Evolutionary conservation across 2,329 filamentous ascomycete genomes (phyloP).

Genomic region (Ascochyta clinopodiicola): DNA sequence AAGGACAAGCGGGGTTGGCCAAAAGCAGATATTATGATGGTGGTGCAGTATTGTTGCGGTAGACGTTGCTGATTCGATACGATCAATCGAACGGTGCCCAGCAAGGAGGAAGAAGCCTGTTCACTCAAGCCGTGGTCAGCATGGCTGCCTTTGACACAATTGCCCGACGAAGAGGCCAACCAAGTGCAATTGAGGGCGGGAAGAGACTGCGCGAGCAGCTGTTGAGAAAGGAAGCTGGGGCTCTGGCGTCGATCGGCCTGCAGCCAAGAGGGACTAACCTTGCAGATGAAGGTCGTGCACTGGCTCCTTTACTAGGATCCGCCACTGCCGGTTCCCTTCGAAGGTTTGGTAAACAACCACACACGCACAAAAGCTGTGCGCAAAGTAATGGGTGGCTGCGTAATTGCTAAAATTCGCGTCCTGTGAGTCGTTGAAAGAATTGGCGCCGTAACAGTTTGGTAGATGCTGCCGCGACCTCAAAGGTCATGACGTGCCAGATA

Average conservation of each 20-base stretch:
- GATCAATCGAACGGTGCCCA: neutral
- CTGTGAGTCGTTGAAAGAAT: neutral
- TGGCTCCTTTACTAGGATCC: slow-evolving; percentile 11
- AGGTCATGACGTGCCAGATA: slow-evolving; percentile 15
- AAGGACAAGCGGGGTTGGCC: slow-evolving; percentile 9
- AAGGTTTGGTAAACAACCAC: slow-evolving; percentile 2
- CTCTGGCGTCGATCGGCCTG: slow-evolving; percentile 19
- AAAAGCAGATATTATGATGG: slow-evolving; percentile 17
- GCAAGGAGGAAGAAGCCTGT: slow-evolving; percentile 6
- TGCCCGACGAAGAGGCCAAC: slow-evolving; percentile 22
- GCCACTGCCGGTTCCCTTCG: slow-evolving; percentile 12
- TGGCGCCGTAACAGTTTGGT: neutral
- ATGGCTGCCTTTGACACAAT: slow-evolving; percentile 22
- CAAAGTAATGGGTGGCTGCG: neutral
- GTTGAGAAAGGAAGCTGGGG: slow-evolving; percentile 34
- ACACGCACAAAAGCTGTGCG: neutral
- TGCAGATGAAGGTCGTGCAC: slow-evolving; percentile 16
- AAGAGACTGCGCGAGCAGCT: slow-evolving; percentile 18
- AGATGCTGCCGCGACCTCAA: neutral
- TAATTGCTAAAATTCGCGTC: neutral
- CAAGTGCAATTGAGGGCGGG: slow-evolving; percentile 17
- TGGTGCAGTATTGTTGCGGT: slow-evolving; percentile 12
- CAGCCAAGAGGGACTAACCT: slow-evolving; percentile 21
- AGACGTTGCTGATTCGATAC: neutral
- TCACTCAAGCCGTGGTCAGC: slow-evolving; percentile 30